Evolutionary conservation across 2,329 filamentous ascomycete genomes (phyloP), one percentile per base, ranked within the genome.

Genomic region (Nemania sp.): DNA sequence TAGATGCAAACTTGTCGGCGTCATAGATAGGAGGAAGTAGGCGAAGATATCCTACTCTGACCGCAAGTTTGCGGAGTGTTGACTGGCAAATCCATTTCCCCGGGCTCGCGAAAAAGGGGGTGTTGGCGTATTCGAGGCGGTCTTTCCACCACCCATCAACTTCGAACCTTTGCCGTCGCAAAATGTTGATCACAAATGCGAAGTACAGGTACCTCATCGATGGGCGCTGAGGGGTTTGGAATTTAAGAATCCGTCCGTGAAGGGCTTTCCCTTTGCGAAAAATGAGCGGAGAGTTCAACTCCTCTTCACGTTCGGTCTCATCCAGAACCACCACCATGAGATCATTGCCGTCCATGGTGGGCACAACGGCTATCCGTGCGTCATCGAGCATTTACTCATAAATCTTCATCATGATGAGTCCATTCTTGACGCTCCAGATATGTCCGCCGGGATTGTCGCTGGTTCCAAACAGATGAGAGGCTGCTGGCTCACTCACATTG

Each of bases 141-240:
- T 52, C 49, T 45, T 36, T 49, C 53, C 44, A 45, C 49, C 49
- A 52, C 17, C 49, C 48, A 42, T 45, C 33, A 23, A 49, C 49
- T 22, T 39, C 53, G 26, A 43, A 56, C 36, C 44, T 39, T 39
- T 52, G 49, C 26, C 43, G 37, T 26, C 43, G 49, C 20, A 56
- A 42, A 33, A 54, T 31, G 30, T 52, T 52, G 17, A 57, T 54
- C 19, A 41, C 47, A 33, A 48, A 57, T 24, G 34, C 39, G 26
- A 52, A 54, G 36, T 54, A 52, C 22, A 57, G 31, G 36, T 54
- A 49, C 33, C 51, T 47, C 33, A 51, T 49, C 26, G 51, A 46
- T n/a, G 51, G 55, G 39, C 47, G 55, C 26, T 54, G 43, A 28
- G 48, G 22, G 26, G 37, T 57, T 40, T 24, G 19, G 39, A 54